These are phyloP conservation scores for Dendrobium officinale DNA, from an alignment of 106 monocot genomes.

Conservation along the genomic window DNA sequence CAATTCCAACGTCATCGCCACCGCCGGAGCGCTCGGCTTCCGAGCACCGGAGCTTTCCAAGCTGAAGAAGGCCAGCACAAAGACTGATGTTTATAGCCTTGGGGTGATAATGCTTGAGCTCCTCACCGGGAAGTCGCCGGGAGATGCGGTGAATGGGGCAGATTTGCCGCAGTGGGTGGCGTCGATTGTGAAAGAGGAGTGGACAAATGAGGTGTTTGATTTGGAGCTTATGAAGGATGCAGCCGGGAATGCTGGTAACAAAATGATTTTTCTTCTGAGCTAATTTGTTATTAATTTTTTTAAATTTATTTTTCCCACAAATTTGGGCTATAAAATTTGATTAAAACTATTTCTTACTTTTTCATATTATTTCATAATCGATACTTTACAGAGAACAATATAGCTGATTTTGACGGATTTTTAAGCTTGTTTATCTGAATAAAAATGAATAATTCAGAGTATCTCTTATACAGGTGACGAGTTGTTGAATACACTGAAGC, in stretches of 20 bases:
- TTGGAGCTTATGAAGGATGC: conserved; percentile 68
- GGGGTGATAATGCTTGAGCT: conserved; percentile 85
- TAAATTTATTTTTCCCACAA: too few species aligned
- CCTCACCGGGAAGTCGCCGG: conserved; percentile 79
- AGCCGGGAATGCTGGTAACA: conserved; percentile 6
- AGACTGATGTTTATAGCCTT: conserved; percentile 79
- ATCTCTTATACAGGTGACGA: conserved; percentile 38
- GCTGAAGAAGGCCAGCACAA: conserved; percentile 66
- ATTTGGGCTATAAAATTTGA: too few species aligned
- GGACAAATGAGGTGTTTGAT: conserved; percentile 91
- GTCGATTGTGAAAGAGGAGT: conserved; percentile 81
- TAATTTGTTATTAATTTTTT: too few species aligned
- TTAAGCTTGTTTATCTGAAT: too few species aligned
- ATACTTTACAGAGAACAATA: too few species aligned
- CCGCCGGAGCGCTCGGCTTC: conserved; percentile 65
- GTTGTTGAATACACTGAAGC: conserved; percentile 64
- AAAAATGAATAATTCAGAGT: too few species aligned
- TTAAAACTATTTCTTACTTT: too few species aligned
- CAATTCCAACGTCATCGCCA: conserved; percentile 52
- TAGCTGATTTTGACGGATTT: too few species aligned
- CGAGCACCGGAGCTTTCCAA: conserved; percentile 84
- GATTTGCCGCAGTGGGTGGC: conserved; percentile 91
- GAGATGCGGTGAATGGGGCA: conserved; percentile 58
- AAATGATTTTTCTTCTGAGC: too few species aligned
- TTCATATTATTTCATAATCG: too few species aligned